phyloP scores from a whole-genome alignment of 1,139 yeast species.

The Yamadazyma triangularis region DNA sequence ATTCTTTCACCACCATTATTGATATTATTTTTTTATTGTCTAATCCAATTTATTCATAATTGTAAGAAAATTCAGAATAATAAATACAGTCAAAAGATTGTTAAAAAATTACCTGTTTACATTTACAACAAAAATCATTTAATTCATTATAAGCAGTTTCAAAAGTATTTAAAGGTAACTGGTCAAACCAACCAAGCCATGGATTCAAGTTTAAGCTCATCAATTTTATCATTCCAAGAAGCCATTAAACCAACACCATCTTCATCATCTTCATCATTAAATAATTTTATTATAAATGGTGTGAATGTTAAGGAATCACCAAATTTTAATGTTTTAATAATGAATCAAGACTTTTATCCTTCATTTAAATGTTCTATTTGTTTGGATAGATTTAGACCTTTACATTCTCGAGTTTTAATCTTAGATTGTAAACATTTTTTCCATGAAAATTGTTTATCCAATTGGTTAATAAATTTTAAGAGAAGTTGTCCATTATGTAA shows the following conservation, averaged over 20 bases:
- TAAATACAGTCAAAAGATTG: conserved; percentile 29
- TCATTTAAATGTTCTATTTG: conserved; percentile 46
- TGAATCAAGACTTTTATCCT: conserved; percentile 35
- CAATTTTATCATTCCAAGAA: conserved; percentile 2
- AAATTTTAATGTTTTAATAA: conserved; percentile 21
- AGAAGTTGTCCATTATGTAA: conserved; percentile 46
- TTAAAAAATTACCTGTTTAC: conserved; percentile 35
- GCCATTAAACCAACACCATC: conserved; percentile 14
- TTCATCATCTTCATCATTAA: conserved; percentile 17
- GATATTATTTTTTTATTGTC: conserved; percentile 31
- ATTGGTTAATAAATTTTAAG: conserved; percentile 43
- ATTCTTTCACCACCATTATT: conserved; percentile 42
- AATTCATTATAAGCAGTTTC: conserved; percentile 22
- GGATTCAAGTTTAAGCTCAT: conserved; percentile 4
- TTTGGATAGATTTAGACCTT: conserved; percentile 35
- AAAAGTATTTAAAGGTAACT: conserved; percentile 24
- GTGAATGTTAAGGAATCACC: conserved; percentile 22
- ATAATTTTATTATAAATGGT: conserved; percentile 27
- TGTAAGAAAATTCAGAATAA: conserved; percentile 25
- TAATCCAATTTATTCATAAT: conserved; percentile 29
- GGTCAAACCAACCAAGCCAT: conserved; percentile 16
- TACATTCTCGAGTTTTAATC: conserved; percentile 36
- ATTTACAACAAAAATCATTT: conserved; percentile 36
- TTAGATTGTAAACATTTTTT: conserved; percentile 42
- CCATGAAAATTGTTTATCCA: conserved; percentile 41